Evolutionary conservation across 768 basidiomycete species (phyloP), one percentile per base, ranked within the genome.

Genomic region (Nevesoporus exiguus): DNA sequence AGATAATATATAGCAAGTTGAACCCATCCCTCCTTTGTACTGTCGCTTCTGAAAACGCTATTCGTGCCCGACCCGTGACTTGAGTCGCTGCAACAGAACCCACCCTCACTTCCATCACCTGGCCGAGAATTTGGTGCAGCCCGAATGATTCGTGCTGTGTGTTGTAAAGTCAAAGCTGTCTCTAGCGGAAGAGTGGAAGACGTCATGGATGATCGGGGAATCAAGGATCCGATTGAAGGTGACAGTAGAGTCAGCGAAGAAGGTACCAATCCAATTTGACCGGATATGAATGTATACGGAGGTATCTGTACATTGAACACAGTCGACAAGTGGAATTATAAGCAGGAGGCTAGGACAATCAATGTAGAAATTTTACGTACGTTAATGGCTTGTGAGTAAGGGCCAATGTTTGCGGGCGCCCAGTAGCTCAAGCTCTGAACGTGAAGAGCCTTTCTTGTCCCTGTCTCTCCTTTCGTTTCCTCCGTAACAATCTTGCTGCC

Each of bases 331-430:
- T 24, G 15, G 48, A 6, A 39, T 24, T 14, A 14, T 13, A 15
- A 34, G 33, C 11, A 34, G 15, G 34, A 36, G 0, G 34, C 7
- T 17, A 30, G 17, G 29, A 42, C 30, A 40, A 30, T 24, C 7
- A 7, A 49, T 13, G 19, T 1, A 25, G 42, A 22, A 40, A 58
- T 47, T n/a, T 40, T 49, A 73, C 84, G 62, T 49, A 95, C 96
- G 48, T 78, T 76, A 59, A 98, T 82, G 2, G 93, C 89, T 72
- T 99, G 97, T 5, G 93, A 97, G 70, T 99, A 99, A 5, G 97
- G 97, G 0, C 97, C 97, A 51, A 99, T 98, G 68, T 98, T 99
- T 10, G 97, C 97, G 13, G 97, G 94, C 25, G 95, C 97, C 97
- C 97, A 99, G 66, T 98, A 98, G 70, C 96, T 98, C 57, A 98